A percentile compares a stretch with the other conserved stretches of the same genome.
Conservation (phyloP, 2,329 filamentous ascomycete species). For the Xylariaceae sp. region DNA sequence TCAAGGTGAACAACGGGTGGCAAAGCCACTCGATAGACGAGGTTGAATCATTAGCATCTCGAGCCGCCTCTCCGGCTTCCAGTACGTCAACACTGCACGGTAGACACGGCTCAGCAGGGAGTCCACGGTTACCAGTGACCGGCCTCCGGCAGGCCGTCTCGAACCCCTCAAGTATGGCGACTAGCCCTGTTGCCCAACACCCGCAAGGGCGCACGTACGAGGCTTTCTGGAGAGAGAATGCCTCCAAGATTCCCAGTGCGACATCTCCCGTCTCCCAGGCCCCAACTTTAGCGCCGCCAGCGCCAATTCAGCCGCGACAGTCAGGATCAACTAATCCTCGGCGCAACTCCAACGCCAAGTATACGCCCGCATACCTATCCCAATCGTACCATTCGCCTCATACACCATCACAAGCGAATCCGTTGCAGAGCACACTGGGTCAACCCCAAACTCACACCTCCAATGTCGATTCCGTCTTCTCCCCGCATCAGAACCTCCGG, state of each 20-base stretch:
- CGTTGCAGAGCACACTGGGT: constrained; percentile 37
- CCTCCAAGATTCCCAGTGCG: constrained; percentile 35
- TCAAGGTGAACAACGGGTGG: constrained; percentile 89
- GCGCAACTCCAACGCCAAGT: constrained; percentile 48
- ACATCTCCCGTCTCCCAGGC: constrained; percentile 37
- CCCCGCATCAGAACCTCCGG: constrained; percentile 63
- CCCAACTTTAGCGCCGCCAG: constrained; percentile 49
- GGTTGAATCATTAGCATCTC: constrained; percentile 69
- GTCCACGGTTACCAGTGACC: constrained; percentile 45
- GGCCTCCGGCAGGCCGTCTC: constrained; percentile 35
- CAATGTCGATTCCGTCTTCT: constrained; percentile 54
- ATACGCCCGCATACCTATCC: constrained; percentile 48
- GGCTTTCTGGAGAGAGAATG: constrained; percentile 43
- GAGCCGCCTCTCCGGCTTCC: constrained; percentile 60
- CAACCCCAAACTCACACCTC: constrained; percentile 36
- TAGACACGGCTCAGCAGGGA: constrained; percentile 49
- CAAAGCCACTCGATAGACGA: constrained; percentile 74
- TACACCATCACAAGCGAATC: constrained; percentile 39
- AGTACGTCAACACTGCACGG: constrained; percentile 53
- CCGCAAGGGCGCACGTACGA: constrained; percentile 38
- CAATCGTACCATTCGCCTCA: constrained; percentile 45
- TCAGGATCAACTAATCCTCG: constrained; percentile 41
- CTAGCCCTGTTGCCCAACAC: constrained; percentile 29
- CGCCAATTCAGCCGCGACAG: constrained; percentile 50
- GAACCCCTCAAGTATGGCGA: constrained; percentile 28